Base-by-base conservation (phyloP, 768 basidiomycete genomes). In the Tricholomella constricta region DNA sequence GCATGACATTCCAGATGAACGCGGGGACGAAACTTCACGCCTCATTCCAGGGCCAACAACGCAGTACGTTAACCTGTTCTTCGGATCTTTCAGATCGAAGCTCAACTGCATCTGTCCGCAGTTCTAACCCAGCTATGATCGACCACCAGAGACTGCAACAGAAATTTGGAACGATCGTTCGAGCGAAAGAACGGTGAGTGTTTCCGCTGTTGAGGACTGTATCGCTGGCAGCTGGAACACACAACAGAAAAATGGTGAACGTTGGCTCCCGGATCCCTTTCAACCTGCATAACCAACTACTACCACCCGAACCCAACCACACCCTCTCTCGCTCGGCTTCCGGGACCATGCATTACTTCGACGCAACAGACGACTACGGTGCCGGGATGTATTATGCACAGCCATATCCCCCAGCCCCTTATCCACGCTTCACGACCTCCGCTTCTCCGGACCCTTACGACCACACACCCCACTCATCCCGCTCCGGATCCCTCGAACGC, bases 191-290 rank as follows among this genome's bases (percentile, higher is more conserved):
- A 68, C 78, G 82, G 85, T 85, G 53, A 54, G 78, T 72, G 36
- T 15, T 8, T 50, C 32, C 36, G 19, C 32, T 26, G 37, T 27
- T 26, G 48, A 34, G n/a, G 42, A 31, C 42, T 19, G 14, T 29
- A n/a, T n/a, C n/a, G 29, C 17, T n/a, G 51, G 54, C 26, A 26
- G 49, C 45, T 40, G 49, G 34, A 38, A 34, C 27, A 20, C 12
- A 45, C 49, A 25, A 20, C 65, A 88, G 85, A 27, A 85, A 81
- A 77, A 87, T 88, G 86, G 85, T 88, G 57, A 86, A 86, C 51
- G 78, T 88, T 12, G 78, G 78, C 50, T 79, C 82, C 2, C 76
- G 74, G 20, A 72, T 81, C 23, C 85, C 85, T 0, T 87, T 88
- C 69, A 81, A 83, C 61, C 72, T 86, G 54, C 79, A 80, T 63